phyloP scores from a whole-genome alignment of 108 stramenopile genomes.

The Schizochytrium sp. region DNA sequence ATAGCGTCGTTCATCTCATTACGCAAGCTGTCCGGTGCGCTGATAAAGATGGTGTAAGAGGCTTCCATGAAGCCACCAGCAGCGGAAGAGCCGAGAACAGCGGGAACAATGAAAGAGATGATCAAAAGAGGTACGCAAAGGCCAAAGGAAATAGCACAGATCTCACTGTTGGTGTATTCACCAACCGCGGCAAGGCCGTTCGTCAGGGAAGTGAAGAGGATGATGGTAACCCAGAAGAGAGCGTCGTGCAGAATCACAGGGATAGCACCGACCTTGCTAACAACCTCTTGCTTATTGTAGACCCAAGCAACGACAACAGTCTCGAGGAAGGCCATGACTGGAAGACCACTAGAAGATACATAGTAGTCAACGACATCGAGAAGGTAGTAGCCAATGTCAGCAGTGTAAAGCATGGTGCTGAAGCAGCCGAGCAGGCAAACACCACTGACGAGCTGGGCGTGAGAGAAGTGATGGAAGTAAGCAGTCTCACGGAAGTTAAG shows the following conservation, averaged over 20 bases:
- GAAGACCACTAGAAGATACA: constrained; percentile 79
- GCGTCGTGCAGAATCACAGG: constrained; percentile 72
- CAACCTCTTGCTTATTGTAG: constrained; percentile 71
- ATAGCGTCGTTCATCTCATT: constrained; percentile 70
- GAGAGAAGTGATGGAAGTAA: constrained; percentile 12
- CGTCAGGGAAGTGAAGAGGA: constrained; percentile 75
- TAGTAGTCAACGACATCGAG: constrained; percentile 81
- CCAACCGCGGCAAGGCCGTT: constrained; percentile 70
- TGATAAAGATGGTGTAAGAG: constrained; percentile 72
- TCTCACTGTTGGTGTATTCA: constrained; percentile 70
- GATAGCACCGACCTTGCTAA: constrained; percentile 66
- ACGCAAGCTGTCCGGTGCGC: constrained; percentile 69
- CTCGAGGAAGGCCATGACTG: constrained; percentile 76
- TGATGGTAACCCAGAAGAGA: constrained; percentile 73
- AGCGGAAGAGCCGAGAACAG: constrained; percentile 61
- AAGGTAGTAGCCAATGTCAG: constrained; percentile 78
- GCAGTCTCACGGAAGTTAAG: constrained; percentile 66
- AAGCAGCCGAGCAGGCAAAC: constrained; percentile 42
- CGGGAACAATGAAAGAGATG: constrained; percentile 68
- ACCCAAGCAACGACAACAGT: constrained; percentile 80
- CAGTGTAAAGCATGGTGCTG: constrained; percentile 71
- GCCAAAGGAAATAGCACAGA: constrained; percentile 64
- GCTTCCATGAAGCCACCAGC: constrained; percentile 70
- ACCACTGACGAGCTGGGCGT: constrained; percentile 58
- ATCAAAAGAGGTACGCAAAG: constrained; percentile 66